Percentiles rank a stretch among this genome's conserved stretches.
These are phyloP conservation scores for Arachis hypogaea DNA, from an alignment of 306 rosid species.

Conservation along the genomic window DNA sequence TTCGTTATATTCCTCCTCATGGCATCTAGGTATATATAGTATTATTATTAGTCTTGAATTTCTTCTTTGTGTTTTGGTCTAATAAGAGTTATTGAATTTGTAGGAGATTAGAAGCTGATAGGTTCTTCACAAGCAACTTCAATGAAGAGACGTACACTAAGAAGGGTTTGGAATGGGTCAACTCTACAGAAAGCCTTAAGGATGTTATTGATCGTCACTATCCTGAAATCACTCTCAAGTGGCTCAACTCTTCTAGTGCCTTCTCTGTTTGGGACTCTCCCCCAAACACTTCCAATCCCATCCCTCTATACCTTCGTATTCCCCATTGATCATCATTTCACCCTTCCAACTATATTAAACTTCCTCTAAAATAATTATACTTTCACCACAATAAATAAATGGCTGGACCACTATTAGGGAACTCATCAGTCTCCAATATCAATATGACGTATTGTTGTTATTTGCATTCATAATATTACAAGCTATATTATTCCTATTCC, in stretches of 20 bases:
- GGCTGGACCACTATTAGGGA: no score
- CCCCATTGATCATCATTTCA: background rate
- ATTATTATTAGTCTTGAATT: no score
- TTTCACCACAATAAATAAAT: no score
- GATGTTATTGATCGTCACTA: conserved; percentile 63
- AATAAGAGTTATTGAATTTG: no score
- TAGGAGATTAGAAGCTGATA: conserved; percentile 66
- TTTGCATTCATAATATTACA: no score
- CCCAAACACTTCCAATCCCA: conserved; percentile 36
- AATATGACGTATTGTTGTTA: no score
- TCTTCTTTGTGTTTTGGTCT: no score
- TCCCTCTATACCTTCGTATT: conserved; percentile 53
- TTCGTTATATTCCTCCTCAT: conserved; percentile 55
- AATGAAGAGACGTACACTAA: conserved; percentile 58
- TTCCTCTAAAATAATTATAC: no score
- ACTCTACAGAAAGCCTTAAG: conserved; percentile 56
- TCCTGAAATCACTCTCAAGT: conserved; percentile 55
- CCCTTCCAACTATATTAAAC: no score
- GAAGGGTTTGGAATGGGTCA: conserved; percentile 64
- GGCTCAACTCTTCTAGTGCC: conserved; percentile 64
- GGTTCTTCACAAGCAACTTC: conserved; percentile 61
- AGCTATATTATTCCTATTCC: no score
- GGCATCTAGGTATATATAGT: conserved; percentile 41
- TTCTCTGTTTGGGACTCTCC: conserved; percentile 70
- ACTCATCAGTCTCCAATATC: no score